A percentile compares a stretch with the other conserved stretches of the same genome.
These are phyloP conservation scores for Aspergillus cavernicola DNA, from an alignment of 495 filamentous ascomycete genomes.

Conservation along the genomic window DNA sequence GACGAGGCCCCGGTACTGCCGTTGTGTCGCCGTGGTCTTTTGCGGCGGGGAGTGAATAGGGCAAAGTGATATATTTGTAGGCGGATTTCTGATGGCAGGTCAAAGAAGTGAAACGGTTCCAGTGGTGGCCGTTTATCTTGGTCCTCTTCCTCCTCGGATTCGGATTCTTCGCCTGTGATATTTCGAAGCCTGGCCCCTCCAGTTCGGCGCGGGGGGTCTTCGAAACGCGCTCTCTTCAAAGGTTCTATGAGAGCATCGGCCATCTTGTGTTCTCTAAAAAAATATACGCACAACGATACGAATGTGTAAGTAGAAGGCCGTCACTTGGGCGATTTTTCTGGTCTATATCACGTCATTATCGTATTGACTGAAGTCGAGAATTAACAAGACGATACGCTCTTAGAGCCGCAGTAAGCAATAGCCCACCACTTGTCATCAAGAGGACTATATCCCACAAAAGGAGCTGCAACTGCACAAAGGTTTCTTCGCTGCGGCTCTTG, in stretches of 20 bases:
- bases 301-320: neutral
- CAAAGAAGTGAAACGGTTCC: slow-evolving; percentile 66
- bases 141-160: slow-evolving; percentile 14
- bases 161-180: slow-evolving; percentile 7
- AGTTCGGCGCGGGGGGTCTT: slow-evolving; percentile 3
- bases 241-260: slow-evolving; percentile 19
- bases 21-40: slow-evolving; percentile 22
- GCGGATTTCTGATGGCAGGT: slow-evolving; percentile 74
- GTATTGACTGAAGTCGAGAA: slow-evolving; percentile 16
- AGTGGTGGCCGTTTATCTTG: slow-evolving; percentile 5
- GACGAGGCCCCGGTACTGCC: slow-evolving; percentile 69
- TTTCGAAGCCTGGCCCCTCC: slow-evolving; percentile 1
- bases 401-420: slow-evolving; percentile 7
- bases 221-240: slow-evolving; percentile 19
- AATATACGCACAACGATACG: slow-evolving; percentile 18
- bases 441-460: slow-evolving; percentile 43
- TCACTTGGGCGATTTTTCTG: neutral
- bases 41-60: slow-evolving; percentile 47
- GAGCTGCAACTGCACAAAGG: slow-evolving; percentile 46
- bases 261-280: slow-evolving; percentile 8
- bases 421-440: slow-evolving; percentile 10
- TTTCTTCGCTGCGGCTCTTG: slow-evolving; percentile 61
- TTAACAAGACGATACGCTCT: slow-evolving; percentile 13
- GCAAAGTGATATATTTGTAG: slow-evolving; percentile 63
- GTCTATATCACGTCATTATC: slow-evolving; percentile 23